phyloP scores from a whole-genome alignment of 2,329 filamentous ascomycete genomes.

The Triangularia setosa region DNA sequence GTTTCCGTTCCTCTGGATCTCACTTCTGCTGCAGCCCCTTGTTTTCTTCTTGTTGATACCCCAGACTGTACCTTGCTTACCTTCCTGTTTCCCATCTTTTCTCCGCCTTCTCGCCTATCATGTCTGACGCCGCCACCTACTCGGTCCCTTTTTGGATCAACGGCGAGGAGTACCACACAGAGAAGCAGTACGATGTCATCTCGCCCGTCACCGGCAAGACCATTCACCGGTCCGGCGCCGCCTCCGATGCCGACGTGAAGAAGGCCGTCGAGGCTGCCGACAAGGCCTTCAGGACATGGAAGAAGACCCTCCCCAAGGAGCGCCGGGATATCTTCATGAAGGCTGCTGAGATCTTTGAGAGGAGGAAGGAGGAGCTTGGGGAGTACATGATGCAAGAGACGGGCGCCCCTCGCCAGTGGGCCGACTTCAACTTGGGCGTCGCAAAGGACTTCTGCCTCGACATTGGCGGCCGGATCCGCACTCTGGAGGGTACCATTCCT shows the following conservation, averaged over 20 bases:
- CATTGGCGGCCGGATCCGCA: constrained; percentile 39
- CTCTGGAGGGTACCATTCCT: constrained; percentile 34
- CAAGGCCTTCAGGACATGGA: constrained; percentile 68
- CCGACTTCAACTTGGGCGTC: constrained; percentile 38
- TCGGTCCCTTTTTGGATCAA: constrained; percentile 33
- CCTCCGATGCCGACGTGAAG: constrained; percentile 28
- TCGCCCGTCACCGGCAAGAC: constrained; percentile 30
- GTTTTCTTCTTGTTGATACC: constrained; percentile 1
- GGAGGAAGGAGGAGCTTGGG: constrained; percentile 56
- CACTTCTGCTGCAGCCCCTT: neutral
- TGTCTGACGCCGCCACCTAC: constrained; percentile 16
- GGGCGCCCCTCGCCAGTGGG: constrained; percentile 37
- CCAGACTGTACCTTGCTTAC: neutral
- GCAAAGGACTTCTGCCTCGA: constrained; percentile 39
- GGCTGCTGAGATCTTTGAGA: constrained; percentile 61
- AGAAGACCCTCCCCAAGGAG: constrained; percentile 52
- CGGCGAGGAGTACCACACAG: constrained; percentile 29
- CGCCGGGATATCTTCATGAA: constrained; percentile 69
- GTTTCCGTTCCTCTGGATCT: neutral
- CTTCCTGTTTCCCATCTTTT: constrained; percentile 8
- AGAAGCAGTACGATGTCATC: constrained; percentile 28
- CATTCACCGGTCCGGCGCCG: constrained; percentile 28
- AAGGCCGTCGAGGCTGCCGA: constrained; percentile 46
- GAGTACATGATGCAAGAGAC: constrained; percentile 55
- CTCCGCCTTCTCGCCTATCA: constrained; percentile 3